phyloP scores from a whole-genome alignment of 768 basidiomycete species.

The Punctularia strigosozonata region DNA sequence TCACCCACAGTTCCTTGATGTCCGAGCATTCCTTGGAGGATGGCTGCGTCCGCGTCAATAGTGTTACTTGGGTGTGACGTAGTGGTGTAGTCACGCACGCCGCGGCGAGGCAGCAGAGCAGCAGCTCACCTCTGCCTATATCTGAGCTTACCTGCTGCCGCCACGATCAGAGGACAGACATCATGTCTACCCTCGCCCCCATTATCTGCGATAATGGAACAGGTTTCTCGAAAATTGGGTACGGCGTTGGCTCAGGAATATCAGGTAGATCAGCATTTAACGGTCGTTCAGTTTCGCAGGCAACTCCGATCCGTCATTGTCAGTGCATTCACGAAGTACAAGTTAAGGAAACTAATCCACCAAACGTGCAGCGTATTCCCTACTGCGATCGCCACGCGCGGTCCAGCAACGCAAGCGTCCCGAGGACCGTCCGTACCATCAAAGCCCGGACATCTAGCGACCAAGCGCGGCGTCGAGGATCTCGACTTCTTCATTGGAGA shows the following conservation, averaged over 20 bases:
- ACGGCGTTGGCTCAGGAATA: conserved; percentile 12
- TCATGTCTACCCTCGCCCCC: conserved; percentile 80
- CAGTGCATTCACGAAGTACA: conserved; percentile 21
- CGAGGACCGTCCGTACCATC: conserved; percentile 70
- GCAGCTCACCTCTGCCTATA: not conserved
- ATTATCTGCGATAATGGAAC: conserved; percentile 99
- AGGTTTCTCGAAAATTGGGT: conserved; percentile 97
- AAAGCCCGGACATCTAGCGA: conserved; percentile 86
- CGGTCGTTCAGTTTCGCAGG: conserved; percentile 69
- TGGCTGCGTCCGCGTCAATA: too few species aligned
- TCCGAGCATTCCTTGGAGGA: too few species aligned
- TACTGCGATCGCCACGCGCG: conserved; percentile 89
- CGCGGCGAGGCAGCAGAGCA: not conserved
- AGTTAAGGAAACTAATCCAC: conserved; percentile 4
- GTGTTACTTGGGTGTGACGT: not conserved
- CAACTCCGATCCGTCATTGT: conserved; percentile 98
- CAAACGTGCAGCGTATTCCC: conserved; percentile 73
- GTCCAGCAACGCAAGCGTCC: conserved; percentile 44
- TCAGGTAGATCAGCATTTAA: conserved; percentile 1
- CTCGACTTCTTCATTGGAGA: conserved; percentile 99
- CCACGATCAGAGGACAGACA: too few species aligned
- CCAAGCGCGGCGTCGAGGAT: conserved; percentile 96
- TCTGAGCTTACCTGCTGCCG: not conserved
- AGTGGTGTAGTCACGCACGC: not conserved
- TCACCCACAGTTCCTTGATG: too few species aligned